These are phyloP conservation scores for Aphanocladium album DNA, from an alignment of 2,329 filamentous ascomycete species.

Conservation along the genomic window DNA sequence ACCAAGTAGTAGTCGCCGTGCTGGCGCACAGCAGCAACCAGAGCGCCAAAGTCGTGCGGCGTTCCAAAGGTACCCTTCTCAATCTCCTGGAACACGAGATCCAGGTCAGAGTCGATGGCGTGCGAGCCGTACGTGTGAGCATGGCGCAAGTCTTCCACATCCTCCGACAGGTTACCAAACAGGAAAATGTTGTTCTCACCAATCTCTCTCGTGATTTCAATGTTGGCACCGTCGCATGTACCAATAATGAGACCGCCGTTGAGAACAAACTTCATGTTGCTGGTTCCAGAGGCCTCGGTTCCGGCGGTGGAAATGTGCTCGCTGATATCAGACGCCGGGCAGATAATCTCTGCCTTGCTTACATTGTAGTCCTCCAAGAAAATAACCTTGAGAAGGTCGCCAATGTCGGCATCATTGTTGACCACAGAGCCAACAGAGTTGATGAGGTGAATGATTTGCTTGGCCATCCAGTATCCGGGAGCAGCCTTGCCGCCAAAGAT, in stretches of 20 bases:
- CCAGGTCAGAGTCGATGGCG: conserved; percentile 68
- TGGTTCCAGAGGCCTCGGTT: conserved; percentile 83
- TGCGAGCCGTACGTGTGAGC: conserved; percentile 79
- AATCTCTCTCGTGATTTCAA: conserved; percentile 96
- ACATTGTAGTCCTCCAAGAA: conserved; percentile 99
- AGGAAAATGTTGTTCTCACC: conserved; percentile 98
- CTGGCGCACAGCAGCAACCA: conserved; percentile 79
- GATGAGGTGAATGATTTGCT: conserved; percentile 95
- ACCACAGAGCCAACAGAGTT: conserved; percentile 87
- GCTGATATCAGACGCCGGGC: conserved; percentile 89
- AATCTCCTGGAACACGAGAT: conserved; percentile 80
- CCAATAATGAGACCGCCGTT: conserved; percentile 97
- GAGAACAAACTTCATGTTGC: conserved; percentile 99
- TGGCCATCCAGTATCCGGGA: conserved; percentile 99
- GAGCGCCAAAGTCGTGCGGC: conserved; percentile 68
- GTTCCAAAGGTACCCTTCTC: conserved; percentile 77
- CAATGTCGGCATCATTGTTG: conserved; percentile 88
- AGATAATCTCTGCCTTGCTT: conserved; percentile 97
- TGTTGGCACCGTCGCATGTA: conserved; percentile 96
- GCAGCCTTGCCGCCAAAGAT: conserved; percentile 98
- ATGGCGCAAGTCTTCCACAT: conserved; percentile 94
- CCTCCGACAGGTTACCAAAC: conserved; percentile 91
- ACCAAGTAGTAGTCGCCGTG: conserved; percentile 98
- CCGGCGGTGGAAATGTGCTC: conserved; percentile 98
- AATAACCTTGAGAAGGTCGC: conserved; percentile 92